These are phyloP conservation scores for Aureobasidium sp. DNA, from an alignment of 2,329 filamentous ascomycete species.

Conservation along the genomic window DNA sequence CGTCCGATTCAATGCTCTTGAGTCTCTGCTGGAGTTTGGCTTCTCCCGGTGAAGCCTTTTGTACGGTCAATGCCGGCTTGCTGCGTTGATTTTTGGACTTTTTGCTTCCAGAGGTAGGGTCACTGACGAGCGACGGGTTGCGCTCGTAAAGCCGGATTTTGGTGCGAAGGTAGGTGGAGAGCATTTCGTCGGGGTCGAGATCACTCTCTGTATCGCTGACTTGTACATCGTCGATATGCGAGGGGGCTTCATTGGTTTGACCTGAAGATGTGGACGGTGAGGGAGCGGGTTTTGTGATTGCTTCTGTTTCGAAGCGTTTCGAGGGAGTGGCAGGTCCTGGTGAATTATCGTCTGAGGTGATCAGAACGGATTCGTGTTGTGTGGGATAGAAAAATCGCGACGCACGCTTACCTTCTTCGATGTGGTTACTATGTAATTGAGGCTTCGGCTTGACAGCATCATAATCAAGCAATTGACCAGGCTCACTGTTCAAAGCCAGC, in stretches of 20 bases:
- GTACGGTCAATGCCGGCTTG: slow-evolving; percentile 17
- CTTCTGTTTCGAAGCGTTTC: neutral
- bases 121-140: slow-evolving; percentile 52
- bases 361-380: slow-evolving; percentile 11
- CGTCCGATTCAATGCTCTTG: slow-evolving; percentile 62
- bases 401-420: slow-evolving; percentile 13
- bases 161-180: slow-evolving; percentile 69
- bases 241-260: neutral
- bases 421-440: neutral
- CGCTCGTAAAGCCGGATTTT: slow-evolving; percentile 50
- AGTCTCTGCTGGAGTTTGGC: slow-evolving; percentile 67
- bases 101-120: slow-evolving; percentile 30
- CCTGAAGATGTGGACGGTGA: neutral
- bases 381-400: neutral
- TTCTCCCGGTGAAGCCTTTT: slow-evolving; percentile 39
- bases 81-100: slow-evolving; percentile 23
- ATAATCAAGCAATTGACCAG: slow-evolving; percentile 28
- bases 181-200: slow-evolving; percentile 43
- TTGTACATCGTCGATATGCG: slow-evolving; percentile 26
- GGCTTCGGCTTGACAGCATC: slow-evolving; percentile 26
- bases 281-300: neutral
- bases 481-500: slow-evolving; percentile 69
- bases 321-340: slow-evolving; percentile 3
- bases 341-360: neutral
- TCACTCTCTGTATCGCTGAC: slow-evolving; percentile 46